These are phyloP conservation scores for Alternaria ethzedia DNA, from an alignment of 2,329 filamentous ascomycete genomes.

Conservation along the genomic window DNA sequence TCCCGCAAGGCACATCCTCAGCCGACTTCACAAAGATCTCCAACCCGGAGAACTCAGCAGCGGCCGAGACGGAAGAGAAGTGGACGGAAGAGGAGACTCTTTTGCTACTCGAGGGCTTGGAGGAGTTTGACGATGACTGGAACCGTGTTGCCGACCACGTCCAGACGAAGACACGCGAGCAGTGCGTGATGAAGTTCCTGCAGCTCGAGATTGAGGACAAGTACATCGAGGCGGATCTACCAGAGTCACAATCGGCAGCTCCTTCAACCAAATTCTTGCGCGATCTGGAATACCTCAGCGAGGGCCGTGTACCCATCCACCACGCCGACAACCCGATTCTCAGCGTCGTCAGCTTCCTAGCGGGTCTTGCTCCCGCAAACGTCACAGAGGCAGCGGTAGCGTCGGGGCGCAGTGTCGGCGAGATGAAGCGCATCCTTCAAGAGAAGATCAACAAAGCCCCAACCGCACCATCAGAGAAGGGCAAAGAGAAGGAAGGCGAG, in stretches of 20 bases:
- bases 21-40: conserved; percentile 88
- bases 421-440: conserved; percentile 80
- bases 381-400: conserved; percentile 80
- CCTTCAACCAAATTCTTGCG: conserved; percentile 50
- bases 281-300: conserved; percentile 68
- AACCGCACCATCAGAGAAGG: conserved; percentile 54
- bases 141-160: conserved; percentile 91
- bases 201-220: conserved; percentile 98
- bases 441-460: conserved; percentile 74
- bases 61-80: conserved; percentile 82
- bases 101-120: conserved; percentile 87
- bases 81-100: conserved; percentile 93
- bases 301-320: conserved; percentile 85
- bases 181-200: conserved; percentile 95
- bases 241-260: conserved; percentile 53
- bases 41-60: conserved; percentile 79
- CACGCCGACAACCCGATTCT: conserved; percentile 95
- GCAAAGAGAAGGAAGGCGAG: conserved; percentile 67
- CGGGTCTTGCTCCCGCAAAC: conserved; percentile 85
- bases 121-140: conserved; percentile 96
- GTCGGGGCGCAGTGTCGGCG: conserved; percentile 83
- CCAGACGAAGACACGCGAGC: conserved; percentile 86
- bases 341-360: conserved; percentile 93
- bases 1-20: conserved; percentile 78
- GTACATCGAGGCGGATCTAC: conserved; percentile 82